Evolutionary conservation across 2,329 filamentous ascomycete genomes (phyloP).

Genomic region (Cladosporium colombiae): DNA sequence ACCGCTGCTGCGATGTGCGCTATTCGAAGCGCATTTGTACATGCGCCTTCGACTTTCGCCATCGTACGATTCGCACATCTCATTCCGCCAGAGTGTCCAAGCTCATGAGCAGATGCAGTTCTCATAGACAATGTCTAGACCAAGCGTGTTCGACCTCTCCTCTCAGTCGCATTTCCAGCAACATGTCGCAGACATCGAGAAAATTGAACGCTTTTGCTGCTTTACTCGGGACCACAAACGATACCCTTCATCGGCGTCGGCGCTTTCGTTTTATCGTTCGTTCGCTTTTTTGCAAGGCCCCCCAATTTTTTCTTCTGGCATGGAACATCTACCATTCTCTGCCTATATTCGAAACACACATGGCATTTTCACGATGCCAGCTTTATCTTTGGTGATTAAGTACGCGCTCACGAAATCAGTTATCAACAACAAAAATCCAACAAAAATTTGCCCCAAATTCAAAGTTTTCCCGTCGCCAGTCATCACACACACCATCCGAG

Average conservation of each 20-base stretch:
- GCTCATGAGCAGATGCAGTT: not conserved
- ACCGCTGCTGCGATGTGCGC: not conserved
- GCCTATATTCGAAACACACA: constrained; percentile 11
- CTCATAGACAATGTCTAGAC: constrained; percentile 3
- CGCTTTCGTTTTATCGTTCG: constrained; percentile 8
- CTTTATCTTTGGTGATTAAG: not conserved
- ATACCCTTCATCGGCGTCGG: constrained; percentile 20
- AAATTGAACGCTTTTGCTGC: not conserved
- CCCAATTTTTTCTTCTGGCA: constrained; percentile 1
- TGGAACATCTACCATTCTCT: constrained; percentile 13
- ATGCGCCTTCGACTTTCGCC: not conserved
- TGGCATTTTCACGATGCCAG: not conserved
- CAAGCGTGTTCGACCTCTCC: not conserved
- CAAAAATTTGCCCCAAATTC: not conserved
- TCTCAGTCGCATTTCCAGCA: constrained; percentile 1
- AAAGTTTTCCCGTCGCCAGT: not conserved
- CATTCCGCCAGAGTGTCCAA: not conserved
- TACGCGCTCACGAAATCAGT: constrained; percentile 9
- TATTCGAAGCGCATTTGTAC: not conserved
- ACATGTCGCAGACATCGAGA: not conserved
- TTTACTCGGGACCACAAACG: constrained; percentile 7
- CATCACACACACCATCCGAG: not conserved
- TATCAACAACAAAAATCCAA: constrained; percentile 11
- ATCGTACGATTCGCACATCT: not conserved
- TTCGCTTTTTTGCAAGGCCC: not conserved